Evolutionary conservation across 768 basidiomycete species (phyloP).

Genomic region (Trametopsis cervina): DNA sequence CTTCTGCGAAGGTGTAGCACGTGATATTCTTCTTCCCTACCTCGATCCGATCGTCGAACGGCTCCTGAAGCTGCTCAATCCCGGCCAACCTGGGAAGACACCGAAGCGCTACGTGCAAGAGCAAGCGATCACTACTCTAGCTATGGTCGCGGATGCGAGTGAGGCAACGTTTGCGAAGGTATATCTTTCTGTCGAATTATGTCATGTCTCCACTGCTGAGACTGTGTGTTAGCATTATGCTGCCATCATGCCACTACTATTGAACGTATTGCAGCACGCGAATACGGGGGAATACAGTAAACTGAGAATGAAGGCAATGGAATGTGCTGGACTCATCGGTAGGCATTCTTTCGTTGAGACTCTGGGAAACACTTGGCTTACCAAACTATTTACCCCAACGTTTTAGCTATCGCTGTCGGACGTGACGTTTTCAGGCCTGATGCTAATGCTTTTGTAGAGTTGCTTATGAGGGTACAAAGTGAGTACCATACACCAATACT

Average conservation of each 20-base stretch:
- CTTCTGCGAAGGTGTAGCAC: conserved; percentile 82
- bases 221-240: conserved; percentile 50
- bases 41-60: conserved; percentile 76
- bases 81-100: conserved; percentile 32
- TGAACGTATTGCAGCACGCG: conserved; percentile 70
- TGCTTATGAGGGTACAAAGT: conserved; percentile 78
- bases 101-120: conserved; percentile 72
- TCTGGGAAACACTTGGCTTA: no score
- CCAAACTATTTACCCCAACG: no score
- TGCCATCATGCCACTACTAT: conserved; percentile 72
- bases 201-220: not conserved
- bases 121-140: conserved; percentile 81
- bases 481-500: conserved; percentile 14
- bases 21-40: conserved; percentile 66
- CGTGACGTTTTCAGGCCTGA: conserved; percentile 73
- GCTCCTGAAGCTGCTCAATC: conserved; percentile 59
- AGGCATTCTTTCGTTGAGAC: no score
- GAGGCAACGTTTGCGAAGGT: conserved; percentile 74
- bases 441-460: conserved; percentile 60
- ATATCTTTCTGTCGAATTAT: conserved; percentile 3
- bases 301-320: conserved; percentile 80
- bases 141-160: conserved; percentile 86
- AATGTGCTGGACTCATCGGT: conserved; percentile 86
- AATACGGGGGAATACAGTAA: conserved; percentile 60
- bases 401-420: conserved; percentile 78